Conservation (phyloP, 306 rosid genomes). For the Trichosanthes cucumerina region DNA sequence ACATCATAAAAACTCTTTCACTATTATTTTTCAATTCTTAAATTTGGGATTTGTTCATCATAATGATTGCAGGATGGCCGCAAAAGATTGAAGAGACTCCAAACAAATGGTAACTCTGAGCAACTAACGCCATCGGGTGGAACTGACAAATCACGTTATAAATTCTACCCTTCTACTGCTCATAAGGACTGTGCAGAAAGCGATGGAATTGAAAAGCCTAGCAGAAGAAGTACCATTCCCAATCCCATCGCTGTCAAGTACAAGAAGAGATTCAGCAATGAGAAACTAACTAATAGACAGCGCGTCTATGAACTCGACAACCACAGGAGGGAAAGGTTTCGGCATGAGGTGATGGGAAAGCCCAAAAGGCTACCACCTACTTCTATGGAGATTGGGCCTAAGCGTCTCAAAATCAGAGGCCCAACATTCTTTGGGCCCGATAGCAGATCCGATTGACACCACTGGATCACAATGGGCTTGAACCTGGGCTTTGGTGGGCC, state of each 20-base stretch:
- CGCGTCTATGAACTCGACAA: constrained; percentile 18
- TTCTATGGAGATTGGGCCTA: constrained; percentile 37
- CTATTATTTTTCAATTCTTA: neutral
- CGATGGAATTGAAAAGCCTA: constrained; percentile 29
- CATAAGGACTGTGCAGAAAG: constrained; percentile 23
- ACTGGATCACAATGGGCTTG: constrained; percentile 21
- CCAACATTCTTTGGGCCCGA: constrained; percentile 50
- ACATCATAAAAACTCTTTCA: neutral
- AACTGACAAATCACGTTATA: constrained; percentile 41
- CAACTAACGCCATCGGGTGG: constrained; percentile 23
- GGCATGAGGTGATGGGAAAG: constrained; percentile 20
- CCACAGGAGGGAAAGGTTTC: constrained; percentile 45
- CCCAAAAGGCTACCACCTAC: constrained; percentile 42
- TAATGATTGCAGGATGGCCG: constrained; percentile 44
- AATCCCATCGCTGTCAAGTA: constrained; percentile 50
- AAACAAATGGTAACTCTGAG: constrained; percentile 37
- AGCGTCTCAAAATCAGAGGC: constrained; percentile 76
- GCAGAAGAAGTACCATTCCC: constrained; percentile 40
- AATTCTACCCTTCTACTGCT: constrained; percentile 17
- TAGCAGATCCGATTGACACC: constrained; percentile 37
- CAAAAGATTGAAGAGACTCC: constrained; percentile 63
- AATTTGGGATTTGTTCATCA: neutral
- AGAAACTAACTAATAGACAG: constrained; percentile 33
- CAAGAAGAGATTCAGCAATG: constrained; percentile 47
- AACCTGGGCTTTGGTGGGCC: neutral